Evolutionary conservation across 805 yeast genomes (phyloP).

Genomic region (Pichia gijzeniarum): DNA sequence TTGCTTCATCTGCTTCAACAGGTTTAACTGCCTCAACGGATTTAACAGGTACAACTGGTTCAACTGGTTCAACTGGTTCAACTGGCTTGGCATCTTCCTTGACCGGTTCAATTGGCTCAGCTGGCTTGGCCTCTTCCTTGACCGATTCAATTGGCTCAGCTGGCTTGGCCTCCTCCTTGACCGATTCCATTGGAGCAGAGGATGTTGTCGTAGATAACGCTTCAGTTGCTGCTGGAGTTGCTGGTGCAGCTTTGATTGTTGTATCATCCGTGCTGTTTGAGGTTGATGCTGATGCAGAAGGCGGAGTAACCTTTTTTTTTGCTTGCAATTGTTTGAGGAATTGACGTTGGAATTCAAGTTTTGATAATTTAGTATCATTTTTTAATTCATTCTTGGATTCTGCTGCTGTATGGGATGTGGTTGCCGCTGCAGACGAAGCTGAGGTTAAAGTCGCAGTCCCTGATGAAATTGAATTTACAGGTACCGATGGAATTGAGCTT

Average conservation of each 20-base stretch:
- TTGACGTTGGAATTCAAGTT: slow-evolving; percentile 3
- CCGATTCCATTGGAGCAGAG: not conserved
- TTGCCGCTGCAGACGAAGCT: not conserved
- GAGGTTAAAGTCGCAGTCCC: not conserved
- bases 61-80: not conserved
- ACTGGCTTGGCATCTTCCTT: not conserved
- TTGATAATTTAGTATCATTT: not conserved
- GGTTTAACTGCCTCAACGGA: not conserved
- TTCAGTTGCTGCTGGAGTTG: too few relatives aligned
- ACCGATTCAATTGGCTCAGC: too few relatives aligned
- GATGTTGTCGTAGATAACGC: not conserved
- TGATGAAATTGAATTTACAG: slow-evolving; percentile 6
- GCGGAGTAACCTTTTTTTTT: not conserved
- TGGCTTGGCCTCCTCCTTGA: not conserved
- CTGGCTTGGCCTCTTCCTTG: not conserved
- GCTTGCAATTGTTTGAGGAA: slow-evolving; percentile 1
- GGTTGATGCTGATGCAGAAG: not conserved
- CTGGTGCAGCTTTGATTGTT: too few relatives aligned
- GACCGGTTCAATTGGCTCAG: too few relatives aligned
- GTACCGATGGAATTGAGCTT: not conserved
- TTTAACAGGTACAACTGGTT: slow-evolving; percentile 1
- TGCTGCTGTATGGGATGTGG: not conserved
- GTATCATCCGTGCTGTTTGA: too few relatives aligned
- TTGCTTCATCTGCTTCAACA: slow-evolving; percentile 2
- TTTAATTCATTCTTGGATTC: slow-evolving; percentile 1